Evolutionary conservation across 768 basidiomycete genomes (phyloP), one percentile per base, ranked within the genome.

Genomic region (Lactifluus echinatus): DNA sequence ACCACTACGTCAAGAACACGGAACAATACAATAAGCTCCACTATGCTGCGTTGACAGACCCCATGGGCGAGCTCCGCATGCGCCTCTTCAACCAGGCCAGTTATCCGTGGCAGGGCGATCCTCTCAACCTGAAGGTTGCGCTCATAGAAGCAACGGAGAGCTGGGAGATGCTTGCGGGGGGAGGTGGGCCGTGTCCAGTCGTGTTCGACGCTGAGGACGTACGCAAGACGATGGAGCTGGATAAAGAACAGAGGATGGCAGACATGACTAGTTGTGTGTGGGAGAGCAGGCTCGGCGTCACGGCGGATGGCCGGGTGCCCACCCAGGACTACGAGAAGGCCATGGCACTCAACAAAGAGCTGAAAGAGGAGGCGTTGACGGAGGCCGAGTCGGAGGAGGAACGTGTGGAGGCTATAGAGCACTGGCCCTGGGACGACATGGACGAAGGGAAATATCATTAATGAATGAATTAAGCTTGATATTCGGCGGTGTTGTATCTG

Each of bases 381-480:
- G 36, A 0, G 49, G 11, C 11, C 49, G 63, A 44, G 62, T 58
- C 62, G 49, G 53, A 57, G 61, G 68, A 75, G 62, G 73, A 72
- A 64, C 75, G 72, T 63, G 75, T 57, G 28, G 53, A 71, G 70
- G 63, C 72, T 46, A 55, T 5, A 70, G 72, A 62, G 48, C 62
- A 80, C 63, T 80, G 77, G 78, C 67, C 65, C 62, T 77, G 65
- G 56, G 74, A 78, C 65, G 76, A 79, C 57, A 78, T 77, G 73
- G 72, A 77, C 63, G 77, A 80, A 67, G 63, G 70, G 67, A 52
- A 71, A n/a, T 78, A 77, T 60, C 73, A 68, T 69, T 77, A 69
- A 69, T 47, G 21, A n/a, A n/a, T n/a, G n/a, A 52, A 52, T 50
- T 11, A 21, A 36, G 19, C 33, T 36, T 36, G 11, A 50, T 34